These are phyloP conservation scores for Cupressus sempervirens DNA, from an alignment of 75 land plant species.

Conservation along the genomic window DNA sequence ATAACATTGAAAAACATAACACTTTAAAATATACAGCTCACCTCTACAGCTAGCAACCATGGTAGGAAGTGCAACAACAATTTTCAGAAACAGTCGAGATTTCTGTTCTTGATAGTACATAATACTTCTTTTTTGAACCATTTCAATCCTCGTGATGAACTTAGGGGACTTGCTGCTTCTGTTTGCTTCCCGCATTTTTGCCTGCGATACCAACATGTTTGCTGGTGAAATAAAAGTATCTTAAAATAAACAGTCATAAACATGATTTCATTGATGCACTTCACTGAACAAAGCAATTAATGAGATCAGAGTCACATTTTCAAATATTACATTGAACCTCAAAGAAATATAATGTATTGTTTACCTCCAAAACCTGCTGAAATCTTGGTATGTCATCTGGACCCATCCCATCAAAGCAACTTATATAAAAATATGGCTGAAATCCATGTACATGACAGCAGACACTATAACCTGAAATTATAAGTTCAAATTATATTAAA, in stretches of 20 bases:
- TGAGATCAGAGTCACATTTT: neutral
- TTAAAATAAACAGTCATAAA: neutral
- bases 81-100: conserved; percentile 75
- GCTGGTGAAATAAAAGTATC: neutral
- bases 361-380: conserved; percentile 79
- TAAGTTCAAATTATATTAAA: conserved; percentile 62
- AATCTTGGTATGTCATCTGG: conserved; percentile 85
- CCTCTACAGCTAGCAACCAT: conserved; percentile 97
- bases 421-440: conserved; percentile 92
- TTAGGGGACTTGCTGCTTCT: conserved; percentile 64
- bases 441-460: conserved; percentile 98
- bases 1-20: neutral
- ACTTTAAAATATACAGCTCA: conserved; percentile 15
- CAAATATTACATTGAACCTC: neutral
- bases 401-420: conserved; percentile 85
- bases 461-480: conserved; percentile 78
- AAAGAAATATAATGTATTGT: neutral
- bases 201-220: conserved; percentile 28
- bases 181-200: conserved; percentile 76
- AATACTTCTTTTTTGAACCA: conserved; percentile 83
- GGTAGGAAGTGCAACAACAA: conserved; percentile 89
- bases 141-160: conserved; percentile 63
- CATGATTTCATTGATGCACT: neutral
- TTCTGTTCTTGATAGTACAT: conserved; percentile 87
- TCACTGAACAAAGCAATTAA: neutral